These are phyloP conservation scores for Paraphaeosphaeria sporulosa DNA, from an alignment of 2,329 filamentous ascomycete genomes.

Conservation along the genomic window DNA sequence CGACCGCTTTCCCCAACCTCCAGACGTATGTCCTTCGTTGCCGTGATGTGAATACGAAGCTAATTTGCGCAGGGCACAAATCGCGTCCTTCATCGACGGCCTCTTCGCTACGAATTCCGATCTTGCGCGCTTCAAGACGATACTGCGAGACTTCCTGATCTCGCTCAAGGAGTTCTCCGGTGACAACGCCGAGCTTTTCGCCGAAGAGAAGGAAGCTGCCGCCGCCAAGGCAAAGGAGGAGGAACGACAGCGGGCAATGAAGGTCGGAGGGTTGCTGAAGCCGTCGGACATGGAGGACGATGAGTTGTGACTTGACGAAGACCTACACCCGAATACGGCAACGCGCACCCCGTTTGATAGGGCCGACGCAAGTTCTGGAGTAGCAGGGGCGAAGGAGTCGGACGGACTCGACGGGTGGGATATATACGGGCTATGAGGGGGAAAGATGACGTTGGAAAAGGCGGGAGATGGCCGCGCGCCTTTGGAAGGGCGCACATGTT, in stretches of 20 bases:
- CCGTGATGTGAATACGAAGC: conserved; percentile 11
- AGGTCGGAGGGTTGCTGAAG: conserved; percentile 94
- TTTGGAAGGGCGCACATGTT: background rate
- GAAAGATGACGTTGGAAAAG: background rate
- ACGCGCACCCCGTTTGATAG: conserved; percentile 49
- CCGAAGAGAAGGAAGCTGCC: conserved; percentile 93
- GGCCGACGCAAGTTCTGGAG: conserved; percentile 12
- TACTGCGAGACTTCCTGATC: conserved; percentile 95
- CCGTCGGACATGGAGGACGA: conserved; percentile 90
- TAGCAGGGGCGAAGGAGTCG: conserved; percentile 20
- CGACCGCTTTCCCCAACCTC: conserved; percentile 92
- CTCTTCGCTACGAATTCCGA: conserved; percentile 89
- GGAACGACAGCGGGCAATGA: conserved; percentile 90
- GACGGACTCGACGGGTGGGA: conserved; percentile 68
- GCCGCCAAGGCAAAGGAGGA: conserved; percentile 84
- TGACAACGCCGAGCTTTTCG: conserved; percentile 92
- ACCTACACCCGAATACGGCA: conserved; percentile 45
- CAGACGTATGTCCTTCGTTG: conserved; percentile 71
- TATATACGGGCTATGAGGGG: conserved; percentile 63
- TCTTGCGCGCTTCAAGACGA: conserved; percentile 92
- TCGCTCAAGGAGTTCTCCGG: conserved; percentile 96
- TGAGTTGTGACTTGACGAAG: conserved; percentile 78
- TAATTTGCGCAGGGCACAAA: conserved; percentile 72
- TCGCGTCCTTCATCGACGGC: conserved; percentile 86
- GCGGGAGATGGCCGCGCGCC: background rate